Evolutionary conservation across 2,329 filamentous ascomycete species (phyloP).

Genomic region (Atkinsonella texensis): DNA sequence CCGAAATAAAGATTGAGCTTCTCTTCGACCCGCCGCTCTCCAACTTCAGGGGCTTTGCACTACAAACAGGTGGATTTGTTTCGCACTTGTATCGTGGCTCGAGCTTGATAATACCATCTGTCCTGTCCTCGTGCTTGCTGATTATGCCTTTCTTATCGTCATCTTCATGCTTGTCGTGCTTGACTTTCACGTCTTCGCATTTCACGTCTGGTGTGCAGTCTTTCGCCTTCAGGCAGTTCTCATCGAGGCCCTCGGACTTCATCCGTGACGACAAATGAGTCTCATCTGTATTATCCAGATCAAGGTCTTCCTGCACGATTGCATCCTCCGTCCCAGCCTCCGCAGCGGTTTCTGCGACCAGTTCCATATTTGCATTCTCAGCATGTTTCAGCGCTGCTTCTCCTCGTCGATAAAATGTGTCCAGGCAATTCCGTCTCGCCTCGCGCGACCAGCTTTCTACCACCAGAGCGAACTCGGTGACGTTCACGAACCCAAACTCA

Average conservation of each 20-base stretch:
- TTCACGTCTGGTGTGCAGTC: conserved; percentile 9
- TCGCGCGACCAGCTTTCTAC: conserved; percentile 87
- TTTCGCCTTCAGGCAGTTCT: conserved; percentile 3
- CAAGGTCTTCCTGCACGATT: conserved; percentile 1
- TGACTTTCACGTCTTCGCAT: conserved; percentile 2
- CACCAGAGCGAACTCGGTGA: conserved; percentile 75
- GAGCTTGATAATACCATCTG: neutral
- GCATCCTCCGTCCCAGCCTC: neutral
- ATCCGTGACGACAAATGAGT: too few species aligned
- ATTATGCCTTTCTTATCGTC: neutral
- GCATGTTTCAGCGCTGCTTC: conserved; percentile 29
- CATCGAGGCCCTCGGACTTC: conserved; percentile 1
- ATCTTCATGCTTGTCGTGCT: conserved; percentile 3
- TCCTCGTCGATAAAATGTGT: conserved; percentile 65
- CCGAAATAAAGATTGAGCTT: conserved; percentile 25
- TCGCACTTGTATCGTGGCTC: neutral
- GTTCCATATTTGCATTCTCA: conserved; percentile 9
- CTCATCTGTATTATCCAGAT: neutral
- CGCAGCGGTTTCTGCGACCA: neutral
- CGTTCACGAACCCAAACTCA: conserved; percentile 62
- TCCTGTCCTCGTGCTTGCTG: neutral
- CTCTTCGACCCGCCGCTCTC: conserved; percentile 13
- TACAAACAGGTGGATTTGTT: neutral
- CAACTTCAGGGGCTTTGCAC: conserved; percentile 9
- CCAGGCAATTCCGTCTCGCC: conserved; percentile 64